Evolutionary conservation across 202 grass and related monocot genomes (phyloP).

Genomic region (Carex arenaria): DNA sequence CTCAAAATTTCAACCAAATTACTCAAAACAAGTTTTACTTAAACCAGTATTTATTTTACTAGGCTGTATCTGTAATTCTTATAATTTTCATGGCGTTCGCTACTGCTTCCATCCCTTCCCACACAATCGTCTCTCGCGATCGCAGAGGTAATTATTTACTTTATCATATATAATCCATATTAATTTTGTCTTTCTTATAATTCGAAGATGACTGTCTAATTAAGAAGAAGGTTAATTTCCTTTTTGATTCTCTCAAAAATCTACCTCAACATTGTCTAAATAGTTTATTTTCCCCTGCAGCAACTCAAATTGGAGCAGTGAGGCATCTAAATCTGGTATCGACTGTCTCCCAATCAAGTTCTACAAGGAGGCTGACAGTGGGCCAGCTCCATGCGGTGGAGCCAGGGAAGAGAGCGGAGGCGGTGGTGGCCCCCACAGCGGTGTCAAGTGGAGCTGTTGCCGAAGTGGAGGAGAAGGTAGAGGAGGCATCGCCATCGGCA

Average conservation of each 20-base stretch:
- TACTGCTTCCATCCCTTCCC: conserved; percentile 57
- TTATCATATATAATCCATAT: not conserved
- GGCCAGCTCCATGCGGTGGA: conserved; percentile 52
- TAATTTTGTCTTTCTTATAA: not conserved
- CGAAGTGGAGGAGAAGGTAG: conserved; percentile 10
- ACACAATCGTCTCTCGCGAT: conserved; percentile 47
- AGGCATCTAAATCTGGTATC: conserved; percentile 32
- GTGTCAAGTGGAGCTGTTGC: conserved; percentile 15
- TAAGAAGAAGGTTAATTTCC: not conserved
- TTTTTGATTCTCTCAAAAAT: not conserved
- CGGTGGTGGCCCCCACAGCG: conserved; percentile 31
- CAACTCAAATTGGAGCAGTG: conserved; percentile 30
- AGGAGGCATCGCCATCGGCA: not conserved
- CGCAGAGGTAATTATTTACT: conserved; percentile 39
- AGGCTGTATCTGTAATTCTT: not conserved
- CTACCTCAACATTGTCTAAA: not conserved
- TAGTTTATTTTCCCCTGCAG: conserved; percentile 21
- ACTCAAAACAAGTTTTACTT: conserved; percentile 12
- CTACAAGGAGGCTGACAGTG: conserved; percentile 37
- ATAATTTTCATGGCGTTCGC: conserved; percentile 43
- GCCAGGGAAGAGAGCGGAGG: conserved; percentile 38
- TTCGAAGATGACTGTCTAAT: not conserved
- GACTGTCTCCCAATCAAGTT: conserved; percentile 1
- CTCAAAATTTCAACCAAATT: conserved; percentile 28
- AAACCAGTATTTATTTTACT: not conserved